These are phyloP conservation scores for Magnolia sinica DNA, from an alignment of 164 flowering plant genomes.

Conservation along the genomic window DNA sequence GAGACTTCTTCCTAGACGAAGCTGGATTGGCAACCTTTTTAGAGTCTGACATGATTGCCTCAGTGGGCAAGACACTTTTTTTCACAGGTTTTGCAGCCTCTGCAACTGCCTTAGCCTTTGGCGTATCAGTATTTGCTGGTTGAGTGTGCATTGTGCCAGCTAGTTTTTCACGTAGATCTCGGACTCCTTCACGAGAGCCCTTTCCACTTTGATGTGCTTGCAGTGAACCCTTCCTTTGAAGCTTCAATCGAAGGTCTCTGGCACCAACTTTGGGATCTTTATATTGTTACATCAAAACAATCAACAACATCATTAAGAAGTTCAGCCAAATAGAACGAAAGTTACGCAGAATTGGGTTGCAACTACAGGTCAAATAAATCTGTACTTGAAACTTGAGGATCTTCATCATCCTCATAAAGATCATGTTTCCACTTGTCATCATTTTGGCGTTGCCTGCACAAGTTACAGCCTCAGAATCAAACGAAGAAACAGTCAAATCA, in stretches of 20 bases:
- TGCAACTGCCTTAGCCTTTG: conserved; percentile 35
- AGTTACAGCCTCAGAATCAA: not conserved
- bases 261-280: conserved; percentile 57
- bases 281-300: conserved; percentile 28
- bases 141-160: conserved; percentile 69
- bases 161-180: conserved; percentile 84
- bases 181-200: conserved; percentile 38
- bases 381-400: conserved; percentile 61
- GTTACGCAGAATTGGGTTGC: conserved; percentile 1
- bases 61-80: conserved; percentile 37
- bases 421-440: conserved; percentile 97
- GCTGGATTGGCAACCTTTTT: conserved; percentile 37
- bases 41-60: conserved; percentile 38
- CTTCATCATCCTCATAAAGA: conserved; percentile 50
- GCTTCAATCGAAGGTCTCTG: conserved; percentile 82
- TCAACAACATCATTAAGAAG: conserved; percentile 23
- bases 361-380: conserved; percentile 13
- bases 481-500: not conserved
- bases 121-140: conserved; percentile 39
- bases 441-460: conserved; percentile 71
- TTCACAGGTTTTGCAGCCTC: conserved; percentile 47
- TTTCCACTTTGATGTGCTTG: conserved; percentile 45
- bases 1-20: conserved; percentile 40
- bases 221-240: conserved; percentile 59
- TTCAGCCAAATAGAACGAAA: not conserved